Conservation (phyloP, 768 basidiomycete species). For the Lentinula guzmanii region DNA sequence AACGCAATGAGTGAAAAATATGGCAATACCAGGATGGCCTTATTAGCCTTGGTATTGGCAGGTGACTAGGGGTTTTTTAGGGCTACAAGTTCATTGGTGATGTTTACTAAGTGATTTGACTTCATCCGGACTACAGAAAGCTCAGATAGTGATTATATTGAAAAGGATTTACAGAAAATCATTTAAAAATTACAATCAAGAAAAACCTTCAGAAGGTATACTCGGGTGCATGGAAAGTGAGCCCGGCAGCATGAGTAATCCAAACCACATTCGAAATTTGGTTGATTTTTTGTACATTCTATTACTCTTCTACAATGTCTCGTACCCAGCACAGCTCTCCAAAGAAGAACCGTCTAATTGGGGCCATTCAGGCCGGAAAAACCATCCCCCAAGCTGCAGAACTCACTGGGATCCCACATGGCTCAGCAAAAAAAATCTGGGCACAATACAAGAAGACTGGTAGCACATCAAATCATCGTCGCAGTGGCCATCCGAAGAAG, state of each 20-base stretch:
- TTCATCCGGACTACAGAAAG: too few species aligned
- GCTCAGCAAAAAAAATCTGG: constrained; percentile 1
- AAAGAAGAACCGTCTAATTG: neutral
- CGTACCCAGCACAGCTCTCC: neutral
- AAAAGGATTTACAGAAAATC: too few species aligned
- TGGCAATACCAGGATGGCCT: too few species aligned
- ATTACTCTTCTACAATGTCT: neutral
- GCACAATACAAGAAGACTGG: neutral
- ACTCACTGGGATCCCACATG: neutral
- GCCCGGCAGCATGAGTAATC: neutral
- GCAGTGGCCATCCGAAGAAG: constrained; percentile 7
- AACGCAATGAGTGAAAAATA: too few species aligned
- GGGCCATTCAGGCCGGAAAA: neutral
- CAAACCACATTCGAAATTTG: neutral
- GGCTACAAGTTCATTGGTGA: too few species aligned
- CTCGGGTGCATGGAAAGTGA: constrained; percentile 1
- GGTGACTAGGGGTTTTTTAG: too few species aligned
- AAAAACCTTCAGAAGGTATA: too few species aligned
- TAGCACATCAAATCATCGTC: neutral
- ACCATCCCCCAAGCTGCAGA: neutral
- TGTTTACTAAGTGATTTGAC: too few species aligned
- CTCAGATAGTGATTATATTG: too few species aligned
- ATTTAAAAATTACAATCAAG: too few species aligned
- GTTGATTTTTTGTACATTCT: neutral
- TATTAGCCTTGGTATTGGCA: too few species aligned